Evolutionary conservation across 2,329 filamentous ascomycete species (phyloP).

Genomic region (Grosmannia clavigera): DNA sequence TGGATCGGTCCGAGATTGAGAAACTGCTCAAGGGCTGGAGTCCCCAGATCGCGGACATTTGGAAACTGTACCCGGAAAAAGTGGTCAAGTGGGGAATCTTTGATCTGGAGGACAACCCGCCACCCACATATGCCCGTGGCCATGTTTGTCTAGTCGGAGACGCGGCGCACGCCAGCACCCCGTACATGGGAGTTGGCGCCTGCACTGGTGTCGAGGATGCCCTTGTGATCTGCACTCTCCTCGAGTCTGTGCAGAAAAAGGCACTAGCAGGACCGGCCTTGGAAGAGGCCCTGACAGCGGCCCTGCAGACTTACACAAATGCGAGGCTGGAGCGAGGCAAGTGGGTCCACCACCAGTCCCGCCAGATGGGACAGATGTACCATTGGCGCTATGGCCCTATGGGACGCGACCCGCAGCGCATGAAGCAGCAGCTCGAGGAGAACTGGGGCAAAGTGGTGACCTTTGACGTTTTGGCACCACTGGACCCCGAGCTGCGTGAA

Average conservation of each 20-base stretch:
- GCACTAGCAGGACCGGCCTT: neutral
- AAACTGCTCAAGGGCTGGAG: conserved; percentile 25
- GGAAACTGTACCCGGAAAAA: conserved; percentile 27
- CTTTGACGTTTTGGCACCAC: neutral
- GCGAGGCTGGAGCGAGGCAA: neutral
- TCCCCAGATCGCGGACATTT: conserved; percentile 18
- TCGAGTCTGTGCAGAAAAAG: neutral
- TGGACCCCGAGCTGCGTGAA: too few relatives aligned
- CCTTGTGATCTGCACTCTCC: conserved; percentile 8
- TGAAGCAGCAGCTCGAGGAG: neutral
- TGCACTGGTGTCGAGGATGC: conserved; percentile 13
- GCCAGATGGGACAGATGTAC: neutral
- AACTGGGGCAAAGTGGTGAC: neutral
- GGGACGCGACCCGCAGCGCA: neutral
- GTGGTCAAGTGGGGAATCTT: conserved; percentile 27
- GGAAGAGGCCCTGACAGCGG: neutral
- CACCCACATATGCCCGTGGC: conserved; percentile 32
- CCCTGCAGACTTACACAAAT: neutral
- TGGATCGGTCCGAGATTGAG: conserved; percentile 27
- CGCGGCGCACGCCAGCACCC: conserved; percentile 36
- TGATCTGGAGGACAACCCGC: neutral
- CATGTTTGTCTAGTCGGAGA: conserved; percentile 38
- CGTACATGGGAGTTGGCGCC: conserved; percentile 12
- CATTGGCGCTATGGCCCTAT: neutral
- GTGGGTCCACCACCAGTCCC: neutral